Percentiles rank a stretch among this genome's conserved stretches.
Evolutionary conservation across 2,329 filamentous ascomycete genomes (phyloP).

Genomic region (Xylariaceae sp.): DNA sequence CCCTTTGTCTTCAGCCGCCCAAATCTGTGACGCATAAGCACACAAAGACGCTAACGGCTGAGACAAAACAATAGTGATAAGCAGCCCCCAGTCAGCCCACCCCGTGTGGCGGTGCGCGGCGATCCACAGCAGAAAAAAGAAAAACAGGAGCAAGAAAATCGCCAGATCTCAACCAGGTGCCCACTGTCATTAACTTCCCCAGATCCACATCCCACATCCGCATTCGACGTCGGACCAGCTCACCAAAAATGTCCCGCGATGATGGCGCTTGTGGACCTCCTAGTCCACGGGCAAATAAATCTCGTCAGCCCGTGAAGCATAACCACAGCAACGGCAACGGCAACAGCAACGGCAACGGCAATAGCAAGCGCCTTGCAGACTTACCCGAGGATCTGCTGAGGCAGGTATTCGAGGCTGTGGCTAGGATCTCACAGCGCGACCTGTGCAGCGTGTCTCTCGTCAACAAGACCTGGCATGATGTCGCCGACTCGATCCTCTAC

Average conservation of each 20-base stretch:
- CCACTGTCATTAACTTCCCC: constrained; percentile 28
- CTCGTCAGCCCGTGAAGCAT: constrained; percentile 1
- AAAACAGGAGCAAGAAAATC: constrained; percentile 11
- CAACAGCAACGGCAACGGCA: neutral
- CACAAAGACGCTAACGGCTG: constrained; percentile 8
- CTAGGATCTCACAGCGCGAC: constrained; percentile 44
- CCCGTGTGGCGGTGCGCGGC: constrained; percentile 28
- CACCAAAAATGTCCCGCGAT: constrained; percentile 29
- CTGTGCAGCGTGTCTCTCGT: constrained; percentile 53
- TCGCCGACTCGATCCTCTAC: constrained; percentile 56
- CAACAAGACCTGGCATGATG: constrained; percentile 50
- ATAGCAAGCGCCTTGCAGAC: constrained; percentile 29
- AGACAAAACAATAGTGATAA: neutral
- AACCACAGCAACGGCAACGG: neutral
- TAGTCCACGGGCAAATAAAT: constrained; percentile 11
- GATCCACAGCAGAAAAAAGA: constrained; percentile 28
- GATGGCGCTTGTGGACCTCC: constrained; percentile 18
- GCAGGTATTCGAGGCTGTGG: constrained; percentile 48
- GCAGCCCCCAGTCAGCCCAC: constrained; percentile 9
- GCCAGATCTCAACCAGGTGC: constrained; percentile 9
- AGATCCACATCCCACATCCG: constrained; percentile 33
- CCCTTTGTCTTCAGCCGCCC: neutral
- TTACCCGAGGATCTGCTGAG: constrained; percentile 51
- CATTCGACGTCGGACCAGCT: constrained; percentile 15
- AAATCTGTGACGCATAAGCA: neutral